Percentiles rank a stretch among this genome's conserved stretches.
Evolutionary conservation across 495 filamentous ascomycete genomes (phyloP).

Genomic region (Penicillium lividum): DNA sequence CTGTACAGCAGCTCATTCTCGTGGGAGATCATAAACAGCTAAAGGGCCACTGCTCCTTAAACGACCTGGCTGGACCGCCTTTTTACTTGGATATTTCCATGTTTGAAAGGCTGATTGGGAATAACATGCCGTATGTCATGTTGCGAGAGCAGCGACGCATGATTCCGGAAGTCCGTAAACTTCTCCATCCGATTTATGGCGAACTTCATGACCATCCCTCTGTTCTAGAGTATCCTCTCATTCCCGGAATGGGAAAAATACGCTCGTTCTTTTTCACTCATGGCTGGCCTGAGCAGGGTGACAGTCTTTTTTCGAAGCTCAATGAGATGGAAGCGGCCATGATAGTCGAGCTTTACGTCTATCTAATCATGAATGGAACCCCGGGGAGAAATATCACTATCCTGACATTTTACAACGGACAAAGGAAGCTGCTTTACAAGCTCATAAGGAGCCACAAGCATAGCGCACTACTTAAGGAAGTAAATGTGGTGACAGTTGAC

Average conservation of each 20-base stretch:
- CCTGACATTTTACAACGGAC: conserved; percentile 90
- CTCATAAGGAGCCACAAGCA: conserved; percentile 51
- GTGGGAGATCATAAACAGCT: conserved; percentile 79
- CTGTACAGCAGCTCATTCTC: conserved; percentile 70
- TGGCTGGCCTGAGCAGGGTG: conserved; percentile 61
- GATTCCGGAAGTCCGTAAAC: conserved; percentile 67
- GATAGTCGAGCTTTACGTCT: conserved; percentile 69
- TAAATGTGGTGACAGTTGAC: conserved; percentile 83
- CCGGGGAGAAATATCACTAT: conserved; percentile 67
- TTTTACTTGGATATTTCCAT: conserved; percentile 69
- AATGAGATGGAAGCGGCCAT: conserved; percentile 79
- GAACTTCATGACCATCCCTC: conserved; percentile 65
- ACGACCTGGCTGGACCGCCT: conserved; percentile 53
- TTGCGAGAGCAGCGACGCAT: conserved; percentile 68
- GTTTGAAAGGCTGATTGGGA: conserved; percentile 75
- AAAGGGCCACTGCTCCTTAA: conserved; percentile 59
- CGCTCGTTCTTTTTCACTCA: conserved; percentile 76
- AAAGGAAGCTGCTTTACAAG: conserved; percentile 64
- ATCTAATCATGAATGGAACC: conserved; percentile 70
- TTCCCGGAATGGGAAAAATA: conserved; percentile 77
- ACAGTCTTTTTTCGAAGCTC: conserved; percentile 66
- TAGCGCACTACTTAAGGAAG: conserved; percentile 41
- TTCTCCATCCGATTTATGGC: conserved; percentile 69
- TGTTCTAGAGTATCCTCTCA: conserved; percentile 58
- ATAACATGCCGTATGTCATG: conserved; percentile 62